Base-by-base conservation (phyloP, 2,329 filamentous ascomycete genomes). In the Curvularia eragrostidis region DNA sequence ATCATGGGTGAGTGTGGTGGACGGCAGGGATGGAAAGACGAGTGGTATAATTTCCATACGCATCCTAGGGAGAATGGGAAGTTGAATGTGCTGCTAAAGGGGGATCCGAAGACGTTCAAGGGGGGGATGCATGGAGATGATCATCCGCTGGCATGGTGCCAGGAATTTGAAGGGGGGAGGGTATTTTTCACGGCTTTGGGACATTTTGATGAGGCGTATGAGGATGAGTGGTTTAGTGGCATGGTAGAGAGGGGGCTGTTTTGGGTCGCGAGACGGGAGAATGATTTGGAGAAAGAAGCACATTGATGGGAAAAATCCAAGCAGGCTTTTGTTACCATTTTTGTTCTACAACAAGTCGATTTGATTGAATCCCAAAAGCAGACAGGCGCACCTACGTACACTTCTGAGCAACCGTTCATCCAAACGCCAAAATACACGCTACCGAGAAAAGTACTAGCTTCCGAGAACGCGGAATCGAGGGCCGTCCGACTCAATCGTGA, bases 91-190 rank as follows among this genome's bases (percentile, higher is more conserved):
- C 50, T 72, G 30, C 46, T 73, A 0, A 61, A 30, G 18, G 68
- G 68, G 5, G 68, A 72, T 46, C 49, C 61, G 26, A 61, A 18
- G 3, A 66, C 52, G 2, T 73, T 70, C 28, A 28, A 54, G 4
- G 69, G 68, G 2, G 66, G 67, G 0, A 69, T 63, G 43, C 64
- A 65, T 47, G 69, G 69, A 1, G 59, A 65, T 5, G 64, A 73
- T 48, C 69, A 73, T 59, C 70, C 70, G 23, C 56, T 73, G 21
- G 62, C 54, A 21, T 73, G 70, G 70, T 72, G 58, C 61, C 70
- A 73, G 53, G 66, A 73, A 24, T 67, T 71, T 60, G 66, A 70
- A 12, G 67, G 69, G 6, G 67, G 68, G 12, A 69, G 66, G 42
- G 55, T 58, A 10, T 67, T 54, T 8, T 73, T 61, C 26, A 66